Evolutionary conservation across 2,329 filamentous ascomycete species (phyloP).

Genomic region (Aureobasidium sp.): DNA sequence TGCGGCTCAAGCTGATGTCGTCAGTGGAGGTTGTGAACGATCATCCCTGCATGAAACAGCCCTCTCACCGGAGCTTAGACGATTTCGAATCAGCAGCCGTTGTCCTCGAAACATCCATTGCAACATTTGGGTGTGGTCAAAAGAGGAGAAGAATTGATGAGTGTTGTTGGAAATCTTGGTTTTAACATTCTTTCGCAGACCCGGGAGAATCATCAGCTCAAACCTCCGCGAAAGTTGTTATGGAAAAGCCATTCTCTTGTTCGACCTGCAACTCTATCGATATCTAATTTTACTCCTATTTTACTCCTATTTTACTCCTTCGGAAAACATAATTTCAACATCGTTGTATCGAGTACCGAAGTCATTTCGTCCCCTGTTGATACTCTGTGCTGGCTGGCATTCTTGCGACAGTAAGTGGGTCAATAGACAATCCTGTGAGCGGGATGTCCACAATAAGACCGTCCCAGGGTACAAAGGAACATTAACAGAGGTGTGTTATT

Average conservation of each 20-base stretch:
- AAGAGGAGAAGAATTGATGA: background rate
- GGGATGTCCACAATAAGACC: background rate
- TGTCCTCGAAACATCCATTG: background rate
- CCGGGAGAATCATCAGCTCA: background rate
- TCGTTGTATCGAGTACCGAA: background rate
- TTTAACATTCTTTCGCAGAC: background rate
- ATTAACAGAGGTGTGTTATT: background rate
- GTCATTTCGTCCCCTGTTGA: background rate
- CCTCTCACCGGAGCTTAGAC: background rate
- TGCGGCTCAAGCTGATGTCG: background rate
- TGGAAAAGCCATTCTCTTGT: background rate
- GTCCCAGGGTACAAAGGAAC: background rate
- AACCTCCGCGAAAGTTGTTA: background rate
- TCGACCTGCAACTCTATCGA: background rate
- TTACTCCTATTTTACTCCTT: background rate
- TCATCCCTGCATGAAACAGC: constrained; percentile 2
- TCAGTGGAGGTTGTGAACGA: background rate
- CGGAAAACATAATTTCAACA: background rate
- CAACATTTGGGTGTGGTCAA: background rate
- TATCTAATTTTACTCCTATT: background rate
- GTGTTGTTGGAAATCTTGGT: background rate
- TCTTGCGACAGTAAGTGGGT: background rate
- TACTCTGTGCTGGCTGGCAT: background rate
- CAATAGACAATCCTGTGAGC: background rate
- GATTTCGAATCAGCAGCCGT: background rate